A percentile compares a stretch with the other conserved stretches of the same genome.
These are phyloP conservation scores for Coemansia furcata DNA, from an alignment of 192 early-diverging fungal species.

Conservation along the genomic window DNA sequence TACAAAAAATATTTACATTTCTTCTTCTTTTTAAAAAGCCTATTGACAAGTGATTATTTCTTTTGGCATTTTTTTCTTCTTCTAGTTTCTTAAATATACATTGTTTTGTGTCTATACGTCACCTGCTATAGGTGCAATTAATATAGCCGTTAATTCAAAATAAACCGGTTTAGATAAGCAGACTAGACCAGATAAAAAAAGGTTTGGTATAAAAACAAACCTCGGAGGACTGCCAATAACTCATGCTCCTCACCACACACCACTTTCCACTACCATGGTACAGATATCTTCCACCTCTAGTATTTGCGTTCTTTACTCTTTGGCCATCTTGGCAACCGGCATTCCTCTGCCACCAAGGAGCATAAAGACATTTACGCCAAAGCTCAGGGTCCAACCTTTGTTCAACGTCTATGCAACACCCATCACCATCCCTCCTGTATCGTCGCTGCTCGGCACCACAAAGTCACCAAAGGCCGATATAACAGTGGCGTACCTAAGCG, in stretches of 20 bases:
- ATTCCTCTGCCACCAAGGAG: not conserved
- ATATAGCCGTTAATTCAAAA: not conserved
- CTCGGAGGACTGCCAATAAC: not conserved
- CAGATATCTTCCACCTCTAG: not conserved
- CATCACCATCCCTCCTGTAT: not conserved
- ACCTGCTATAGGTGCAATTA: not conserved
- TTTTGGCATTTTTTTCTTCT: not conserved
- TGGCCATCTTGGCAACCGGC: not conserved
- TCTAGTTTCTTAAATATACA: not conserved
- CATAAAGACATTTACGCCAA: conserved; percentile 21
- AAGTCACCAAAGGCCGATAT: conserved; percentile 1
- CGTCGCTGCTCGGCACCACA: not conserved
- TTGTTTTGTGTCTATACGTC: not conserved
- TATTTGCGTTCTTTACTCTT: not conserved
- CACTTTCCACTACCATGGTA: not conserved
- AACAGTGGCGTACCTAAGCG: conserved; percentile 1
- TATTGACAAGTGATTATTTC: too few species aligned
- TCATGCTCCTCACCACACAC: too few species aligned
- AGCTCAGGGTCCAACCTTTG: conserved; percentile 5
- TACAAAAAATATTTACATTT: not conserved
- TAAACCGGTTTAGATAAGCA: not conserved
- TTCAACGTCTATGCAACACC: conserved; percentile 21
- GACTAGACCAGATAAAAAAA: not conserved
- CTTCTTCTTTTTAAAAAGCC: not conserved
- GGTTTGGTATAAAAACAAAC: not conserved